phyloP scores from a whole-genome alignment of 78 protist genomes.

The Reticulomyxa filosa region DNA sequence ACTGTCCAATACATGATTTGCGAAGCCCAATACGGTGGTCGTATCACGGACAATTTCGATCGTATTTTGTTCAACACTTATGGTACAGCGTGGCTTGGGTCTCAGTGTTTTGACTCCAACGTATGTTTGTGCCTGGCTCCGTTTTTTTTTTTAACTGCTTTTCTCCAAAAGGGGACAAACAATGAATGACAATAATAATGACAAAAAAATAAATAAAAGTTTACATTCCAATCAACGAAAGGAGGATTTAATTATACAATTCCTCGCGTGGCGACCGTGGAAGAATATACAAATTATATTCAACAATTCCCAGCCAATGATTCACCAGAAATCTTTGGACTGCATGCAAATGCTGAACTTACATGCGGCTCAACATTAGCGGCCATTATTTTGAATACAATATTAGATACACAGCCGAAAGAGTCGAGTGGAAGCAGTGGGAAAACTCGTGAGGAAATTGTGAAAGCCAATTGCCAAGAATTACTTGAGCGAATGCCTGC shows the following conservation, averaged over 20 bases:
- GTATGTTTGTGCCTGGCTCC: background rate
- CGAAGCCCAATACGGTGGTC: slow-evolving; percentile 75
- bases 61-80: slow-evolving; percentile 30
- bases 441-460: slow-evolving; percentile 40
- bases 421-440: slow-evolving; percentile 37
- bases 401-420: slow-evolving; percentile 53
- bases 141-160: background rate
- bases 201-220: too few species aligned
- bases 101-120: background rate
- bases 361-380: slow-evolving; percentile 27
- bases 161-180: too few species aligned
- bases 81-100: slow-evolving; percentile 22
- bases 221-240: too few species aligned
- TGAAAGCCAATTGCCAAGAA: slow-evolving; percentile 18
- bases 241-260: slow-evolving; percentile 9
- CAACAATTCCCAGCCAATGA: slow-evolving; percentile 37
- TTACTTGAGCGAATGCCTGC: slow-evolving; percentile 39
- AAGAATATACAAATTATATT: slow-evolving; percentile 14
- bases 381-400: slow-evolving; percentile 20
- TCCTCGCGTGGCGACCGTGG: slow-evolving; percentile 13
- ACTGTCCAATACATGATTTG: slow-evolving; percentile 59
- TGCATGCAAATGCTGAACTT: slow-evolving; percentile 65
- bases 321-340: slow-evolving; percentile 56
- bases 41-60: slow-evolving; percentile 66
- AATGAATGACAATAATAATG: too few species aligned